phyloP scores from a whole-genome alignment of 1,139 yeast genomes.

The Hyphopichia khmerensis region DNA sequence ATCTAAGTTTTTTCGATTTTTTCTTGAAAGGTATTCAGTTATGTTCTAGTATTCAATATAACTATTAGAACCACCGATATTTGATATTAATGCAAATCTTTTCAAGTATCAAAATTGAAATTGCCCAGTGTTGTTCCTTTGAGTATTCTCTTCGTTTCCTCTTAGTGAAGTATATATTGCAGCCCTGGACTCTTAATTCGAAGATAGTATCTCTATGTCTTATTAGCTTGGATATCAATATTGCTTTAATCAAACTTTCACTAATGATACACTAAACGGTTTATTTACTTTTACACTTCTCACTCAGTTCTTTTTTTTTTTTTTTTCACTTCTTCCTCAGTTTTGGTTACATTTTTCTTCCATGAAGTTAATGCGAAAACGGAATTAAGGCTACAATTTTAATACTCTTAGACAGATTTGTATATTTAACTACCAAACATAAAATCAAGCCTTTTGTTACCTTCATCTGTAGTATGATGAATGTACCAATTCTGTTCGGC shows the following conservation, averaged over 20 bases:
- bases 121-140: no score
- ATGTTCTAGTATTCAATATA: no score
- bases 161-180: no score
- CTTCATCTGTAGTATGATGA: slow-evolving; percentile 43
- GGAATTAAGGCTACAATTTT: neutral
- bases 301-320: neutral
- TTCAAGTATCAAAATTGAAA: no score
- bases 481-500: slow-evolving; percentile 50
- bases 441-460: slow-evolving; percentile 59
- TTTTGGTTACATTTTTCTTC: neutral
- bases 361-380: slow-evolving; percentile 3
- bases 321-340: neutral
- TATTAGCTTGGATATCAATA: no score
- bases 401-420: neutral
- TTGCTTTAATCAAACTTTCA: neutral
- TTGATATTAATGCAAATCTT: no score
- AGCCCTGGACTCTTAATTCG: no score
- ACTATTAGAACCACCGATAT: no score
- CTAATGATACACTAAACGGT: neutral
- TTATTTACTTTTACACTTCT: neutral
- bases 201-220: no score
- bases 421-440: slow-evolving; percentile 18
- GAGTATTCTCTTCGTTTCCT: no score
- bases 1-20: no score
- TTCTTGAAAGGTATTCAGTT: no score